Evolutionary conservation across 2,329 filamentous ascomycete species (phyloP).

Genomic region (Alternaria triticimaculans): DNA sequence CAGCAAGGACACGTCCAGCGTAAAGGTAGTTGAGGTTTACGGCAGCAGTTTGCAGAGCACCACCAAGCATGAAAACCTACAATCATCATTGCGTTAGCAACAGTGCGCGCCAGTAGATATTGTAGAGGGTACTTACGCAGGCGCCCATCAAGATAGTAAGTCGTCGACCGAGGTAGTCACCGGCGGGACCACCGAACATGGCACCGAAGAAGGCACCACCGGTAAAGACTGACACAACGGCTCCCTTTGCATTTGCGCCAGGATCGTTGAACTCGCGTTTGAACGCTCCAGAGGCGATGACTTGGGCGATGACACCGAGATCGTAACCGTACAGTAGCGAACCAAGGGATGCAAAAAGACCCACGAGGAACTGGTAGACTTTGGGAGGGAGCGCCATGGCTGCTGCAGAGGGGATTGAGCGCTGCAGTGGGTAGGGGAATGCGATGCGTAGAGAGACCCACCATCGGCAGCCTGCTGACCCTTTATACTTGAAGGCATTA

Average conservation of each 20-base stretch:
- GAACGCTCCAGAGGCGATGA: conserved; percentile 57
- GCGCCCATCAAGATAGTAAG: conserved; percentile 75
- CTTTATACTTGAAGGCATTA: conserved; percentile 27
- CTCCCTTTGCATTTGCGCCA: conserved; percentile 60
- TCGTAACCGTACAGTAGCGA: conserved; percentile 67
- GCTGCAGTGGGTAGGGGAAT: conserved; percentile 10
- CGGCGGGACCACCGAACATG: conserved; percentile 66
- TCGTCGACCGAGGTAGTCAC: conserved; percentile 72
- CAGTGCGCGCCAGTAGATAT: too few species aligned
- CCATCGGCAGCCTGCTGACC: conserved; percentile 4
- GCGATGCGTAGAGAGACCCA: conserved; percentile 13
- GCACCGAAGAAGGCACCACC: conserved; percentile 76
- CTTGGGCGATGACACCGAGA: conserved; percentile 66
- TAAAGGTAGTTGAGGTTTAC: conserved; percentile 67
- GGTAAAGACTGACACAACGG: conserved; percentile 80
- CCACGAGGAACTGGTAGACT: conserved; percentile 66
- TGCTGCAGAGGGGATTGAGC: conserved; percentile 15
- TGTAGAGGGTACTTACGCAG: conserved; percentile 53
- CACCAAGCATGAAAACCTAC: conserved; percentile 69
- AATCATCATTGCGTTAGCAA: not conserved
- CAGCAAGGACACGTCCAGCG: conserved; percentile 72
- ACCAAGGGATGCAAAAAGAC: conserved; percentile 65
- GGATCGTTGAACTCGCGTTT: conserved; percentile 48
- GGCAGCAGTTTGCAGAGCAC: conserved; percentile 75
- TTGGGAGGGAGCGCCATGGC: conserved; percentile 63